Base-by-base conservation (phyloP, 2,329 filamentous ascomycete species). In the Metarhizium sp. region DNA sequence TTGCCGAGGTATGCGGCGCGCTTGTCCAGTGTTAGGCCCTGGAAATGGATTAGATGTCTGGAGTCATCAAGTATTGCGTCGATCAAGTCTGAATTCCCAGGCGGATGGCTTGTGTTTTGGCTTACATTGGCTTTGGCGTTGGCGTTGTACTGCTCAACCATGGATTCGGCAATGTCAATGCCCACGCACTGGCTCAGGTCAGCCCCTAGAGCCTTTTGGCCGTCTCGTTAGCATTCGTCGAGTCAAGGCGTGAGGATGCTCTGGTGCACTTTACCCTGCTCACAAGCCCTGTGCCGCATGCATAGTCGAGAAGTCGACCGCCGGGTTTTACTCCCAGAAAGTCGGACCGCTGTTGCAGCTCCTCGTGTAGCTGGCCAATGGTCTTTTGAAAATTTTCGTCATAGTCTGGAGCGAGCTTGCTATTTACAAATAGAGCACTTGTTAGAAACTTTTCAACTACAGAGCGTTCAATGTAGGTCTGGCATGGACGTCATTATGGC, bases 121-220 rank as follows among this genome's bases (percentile, higher is more conserved):
- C 40, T 43, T 59, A 79, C 78, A 68, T 82, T 77, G 58, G 79
- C 78, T 40, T 70, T 66, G 20, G 82, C 84, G 30, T 78, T 75
- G 11, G 72, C 69, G 65, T 90, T 91, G 73, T 86, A 92, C 6
- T 77, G 73, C 0, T 73, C 71, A 5, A 89, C 78, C 87, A 91
- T 91, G 58, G 81, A 81, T 59, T 84, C 77, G 0, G 86, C 86
- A 55, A 90, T 71, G 64, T 92, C 88, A 48, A 92, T 76, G 46
- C 86, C 88, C 16, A 85, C 71, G 50, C 81, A 81, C 60, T 84
- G 76, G 1, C 80, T 83, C 2, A 66, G 57, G 48, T 61, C 50
- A 14, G 58, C 53, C 25, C 57, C 56, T 43, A 68, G 43, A 20
- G 61, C 60, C 66, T 67, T 30, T 14, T 5, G 16, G 47, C 38